Conservation (phyloP, 2,329 filamentous ascomycete genomes). For the Pseudogymnoascus sp. region DNA sequence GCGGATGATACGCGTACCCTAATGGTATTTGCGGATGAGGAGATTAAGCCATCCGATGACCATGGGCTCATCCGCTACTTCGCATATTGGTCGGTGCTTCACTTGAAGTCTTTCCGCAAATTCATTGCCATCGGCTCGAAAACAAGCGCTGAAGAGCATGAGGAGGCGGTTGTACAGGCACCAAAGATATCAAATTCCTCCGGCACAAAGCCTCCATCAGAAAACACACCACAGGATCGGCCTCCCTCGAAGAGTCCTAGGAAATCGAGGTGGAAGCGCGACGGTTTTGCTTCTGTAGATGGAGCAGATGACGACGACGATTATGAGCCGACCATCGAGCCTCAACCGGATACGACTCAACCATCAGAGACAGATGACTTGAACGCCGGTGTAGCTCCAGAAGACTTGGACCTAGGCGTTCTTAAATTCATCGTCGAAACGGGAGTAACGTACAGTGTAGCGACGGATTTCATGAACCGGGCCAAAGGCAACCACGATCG, state of each 20-base stretch:
- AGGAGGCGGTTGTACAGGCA: not conserved
- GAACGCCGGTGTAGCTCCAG: not conserved
- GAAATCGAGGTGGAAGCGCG: not conserved
- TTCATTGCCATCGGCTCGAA: slow-evolving; percentile 44
- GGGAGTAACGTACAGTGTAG: not conserved
- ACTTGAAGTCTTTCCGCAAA: slow-evolving; percentile 42
- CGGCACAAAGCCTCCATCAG: not conserved
- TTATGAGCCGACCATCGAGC: no score
- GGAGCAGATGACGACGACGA: not conserved
- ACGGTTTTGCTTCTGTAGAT: not conserved
- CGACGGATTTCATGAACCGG: not conserved
- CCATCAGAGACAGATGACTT: not conserved
- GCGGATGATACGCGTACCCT: slow-evolving; percentile 28
- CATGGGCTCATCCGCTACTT: slow-evolving; percentile 56
- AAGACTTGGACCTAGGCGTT: not conserved
- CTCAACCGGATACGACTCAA: not conserved
- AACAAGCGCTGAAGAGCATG: not conserved
- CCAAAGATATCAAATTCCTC: not conserved
- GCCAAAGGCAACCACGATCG: not conserved
- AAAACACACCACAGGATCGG: not conserved
- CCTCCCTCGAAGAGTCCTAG: not conserved
- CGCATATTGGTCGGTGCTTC: slow-evolving; percentile 45
- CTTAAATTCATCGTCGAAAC: not conserved
- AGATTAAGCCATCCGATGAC: slow-evolving; percentile 50
- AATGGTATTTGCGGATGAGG: slow-evolving; percentile 38